Conservation (phyloP, 1,139 yeast genomes). For the Barnettozyma hawaiiensis region DNA sequence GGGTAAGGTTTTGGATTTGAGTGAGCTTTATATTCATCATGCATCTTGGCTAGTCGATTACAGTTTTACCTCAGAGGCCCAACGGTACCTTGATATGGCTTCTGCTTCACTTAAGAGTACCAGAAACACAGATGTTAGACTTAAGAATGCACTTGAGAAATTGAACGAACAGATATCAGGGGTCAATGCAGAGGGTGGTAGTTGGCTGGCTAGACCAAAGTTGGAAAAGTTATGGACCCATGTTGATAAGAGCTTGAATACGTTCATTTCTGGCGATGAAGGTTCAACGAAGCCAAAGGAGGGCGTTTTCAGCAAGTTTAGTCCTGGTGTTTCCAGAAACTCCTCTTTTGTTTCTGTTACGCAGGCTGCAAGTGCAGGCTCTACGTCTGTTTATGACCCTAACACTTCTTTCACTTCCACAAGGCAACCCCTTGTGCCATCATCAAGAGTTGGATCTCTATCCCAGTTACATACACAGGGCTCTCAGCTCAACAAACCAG, state of each 20-base stretch:
- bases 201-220: slow-evolving; percentile 66
- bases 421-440: slow-evolving; percentile 7
- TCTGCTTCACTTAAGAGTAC: slow-evolving; percentile 39
- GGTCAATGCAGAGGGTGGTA: slow-evolving; percentile 32
- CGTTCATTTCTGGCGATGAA: slow-evolving; percentile 89
- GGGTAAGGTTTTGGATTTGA: slow-evolving; percentile 36
- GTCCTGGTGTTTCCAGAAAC: slow-evolving; percentile 55
- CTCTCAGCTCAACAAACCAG: slow-evolving; percentile 3
- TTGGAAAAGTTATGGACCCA: slow-evolving; percentile 86
- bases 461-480: slow-evolving; percentile 1
- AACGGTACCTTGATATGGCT: slow-evolving; percentile 51
- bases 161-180: slow-evolving; percentile 43
- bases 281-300: slow-evolving; percentile 33
- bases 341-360: slow-evolving; percentile 37
- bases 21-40: slow-evolving; percentile 52
- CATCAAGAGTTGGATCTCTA: slow-evolving; percentile 2
- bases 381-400: slow-evolving; percentile 6
- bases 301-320: slow-evolving; percentile 69
- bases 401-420: slow-evolving; percentile 6
- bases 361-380: slow-evolving; percentile 9
- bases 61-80: slow-evolving; percentile 53
- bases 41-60: slow-evolving; percentile 61
- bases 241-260: slow-evolving; percentile 68
- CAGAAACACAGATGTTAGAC: slow-evolving; percentile 35
- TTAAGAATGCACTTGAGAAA: slow-evolving; percentile 34